Base-by-base conservation (phyloP, 2,329 filamentous ascomycete genomes). In the Talaromyces amestolkiae region DNA sequence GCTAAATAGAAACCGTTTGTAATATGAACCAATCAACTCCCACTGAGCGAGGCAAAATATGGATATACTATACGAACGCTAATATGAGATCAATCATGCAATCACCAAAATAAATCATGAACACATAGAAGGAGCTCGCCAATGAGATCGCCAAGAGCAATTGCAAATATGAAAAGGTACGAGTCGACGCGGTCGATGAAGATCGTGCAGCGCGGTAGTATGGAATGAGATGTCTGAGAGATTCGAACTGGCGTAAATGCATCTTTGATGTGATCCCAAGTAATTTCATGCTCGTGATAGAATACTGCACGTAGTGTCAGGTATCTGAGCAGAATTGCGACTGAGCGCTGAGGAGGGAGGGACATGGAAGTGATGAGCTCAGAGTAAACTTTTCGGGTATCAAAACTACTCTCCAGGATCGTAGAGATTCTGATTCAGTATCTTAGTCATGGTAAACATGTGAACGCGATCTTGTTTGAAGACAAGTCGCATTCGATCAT, bases 381-480 rank as follows among this genome's bases (percentile, higher is more conserved):
- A 9, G 6, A 39, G 19, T 56, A 13, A 56, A n/a, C 33, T 41
- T 53, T 19, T 37, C 6, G 9, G 41, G 47, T 54, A 19, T 27
- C 37, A 19, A 19, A 37, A n/a, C 41, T 76, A 87, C 76, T 95
- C 92, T 62, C 94, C 92, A 58, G 91, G 85, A 2, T 90, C 91
- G 75, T 96, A 97, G 45, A 98, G 83, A 74, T 98, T 94, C 75
- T 90, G 89, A 68, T 91, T 92, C 11, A 98, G 87, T 17, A 97
- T 87, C 83, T 97, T 97, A 83, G 97, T 98, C 94, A 99, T 98
- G 71, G 92, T 93, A 79, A 99, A 99, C 95, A 99, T 99, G 79
- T 98, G 92, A 59, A 99, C 91, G 73, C 87, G 91, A 73, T 93
- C 87, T 73, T 91, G 86, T 78, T 96, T 96, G 82, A 99, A 99